Conservation (phyloP, 2,329 filamentous ascomycete genomes). For the Ilyonectria robusta region DNA sequence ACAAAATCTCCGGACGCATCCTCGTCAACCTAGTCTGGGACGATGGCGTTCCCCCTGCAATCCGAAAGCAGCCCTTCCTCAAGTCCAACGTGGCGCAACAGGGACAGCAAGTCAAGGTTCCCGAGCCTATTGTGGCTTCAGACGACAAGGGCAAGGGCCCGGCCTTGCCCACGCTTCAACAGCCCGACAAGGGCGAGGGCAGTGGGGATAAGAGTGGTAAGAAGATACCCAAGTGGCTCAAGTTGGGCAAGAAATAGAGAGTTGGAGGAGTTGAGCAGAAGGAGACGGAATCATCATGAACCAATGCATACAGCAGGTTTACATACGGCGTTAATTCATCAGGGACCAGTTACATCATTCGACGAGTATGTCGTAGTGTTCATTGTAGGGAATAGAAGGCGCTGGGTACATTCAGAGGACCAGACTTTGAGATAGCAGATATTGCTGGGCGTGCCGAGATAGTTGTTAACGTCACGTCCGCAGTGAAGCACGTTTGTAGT, state of each 20-base stretch:
- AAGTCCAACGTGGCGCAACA: conserved; percentile 69
- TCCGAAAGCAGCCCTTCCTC: conserved; percentile 71
- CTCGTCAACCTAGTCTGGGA: conserved; percentile 85
- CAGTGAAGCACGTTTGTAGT: conserved; percentile 33
- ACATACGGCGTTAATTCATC: conserved; percentile 35
- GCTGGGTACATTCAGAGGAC: conserved; percentile 10
- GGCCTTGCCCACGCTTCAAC: conserved; percentile 42
- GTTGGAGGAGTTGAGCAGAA: not conserved
- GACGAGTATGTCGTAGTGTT: not conserved
- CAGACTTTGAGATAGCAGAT: not conserved
- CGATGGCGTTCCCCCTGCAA: conserved; percentile 69
- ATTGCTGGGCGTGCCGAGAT: not conserved
- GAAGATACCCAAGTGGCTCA: conserved; percentile 83
- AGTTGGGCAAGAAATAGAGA: conserved; percentile 76
- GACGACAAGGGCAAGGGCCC: conserved; percentile 54
- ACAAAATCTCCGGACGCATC: conserved; percentile 79
- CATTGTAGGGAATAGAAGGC: conserved; percentile 20
- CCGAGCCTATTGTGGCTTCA: conserved; percentile 64
- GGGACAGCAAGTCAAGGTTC: conserved; percentile 77
- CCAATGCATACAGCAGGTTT: conserved; percentile 20
- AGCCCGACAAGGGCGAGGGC: conserved; percentile 54
- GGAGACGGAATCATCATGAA: not conserved
- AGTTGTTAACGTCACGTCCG: conserved; percentile 12
- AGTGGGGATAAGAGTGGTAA: conserved; percentile 73
- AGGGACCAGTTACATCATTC: conserved; percentile 12